A percentile compares a stretch with the other conserved stretches of the same genome.
Evolutionary conservation across 257 asterid species (phyloP).

Genomic region (Solanum peruvianum): DNA sequence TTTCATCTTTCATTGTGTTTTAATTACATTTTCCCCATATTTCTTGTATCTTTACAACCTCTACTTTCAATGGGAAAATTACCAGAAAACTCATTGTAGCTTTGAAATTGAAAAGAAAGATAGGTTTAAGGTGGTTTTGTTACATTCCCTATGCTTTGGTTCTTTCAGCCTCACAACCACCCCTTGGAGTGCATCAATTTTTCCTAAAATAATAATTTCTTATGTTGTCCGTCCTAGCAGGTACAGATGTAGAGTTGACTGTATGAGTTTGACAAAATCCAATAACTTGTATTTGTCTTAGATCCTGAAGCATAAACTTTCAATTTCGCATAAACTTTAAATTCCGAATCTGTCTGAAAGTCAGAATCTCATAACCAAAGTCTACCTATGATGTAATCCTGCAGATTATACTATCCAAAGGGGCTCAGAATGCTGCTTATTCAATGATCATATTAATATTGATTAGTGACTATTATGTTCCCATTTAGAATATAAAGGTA

Average conservation of each 20-base stretch:
- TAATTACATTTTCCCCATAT: background rate
- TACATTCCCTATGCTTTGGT: background rate
- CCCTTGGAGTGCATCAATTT: background rate
- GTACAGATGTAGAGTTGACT: too few relatives aligned
- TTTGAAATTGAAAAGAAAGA: background rate
- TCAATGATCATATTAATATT: background rate
- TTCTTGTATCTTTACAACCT: background rate
- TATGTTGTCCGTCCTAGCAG: too few relatives aligned
- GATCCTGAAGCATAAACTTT: too few relatives aligned
- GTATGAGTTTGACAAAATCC: too few relatives aligned
- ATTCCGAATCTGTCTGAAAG: too few relatives aligned
- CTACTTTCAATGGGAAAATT: background rate
- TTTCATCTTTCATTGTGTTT: conserved; percentile 2
- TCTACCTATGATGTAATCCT: too few relatives aligned
- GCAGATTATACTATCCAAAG: too few relatives aligned
- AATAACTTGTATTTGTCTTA: too few relatives aligned
- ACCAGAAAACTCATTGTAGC: background rate
- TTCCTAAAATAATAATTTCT: background rate
- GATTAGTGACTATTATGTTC: background rate
- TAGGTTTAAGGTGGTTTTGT: background rate
- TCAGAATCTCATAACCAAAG: too few relatives aligned
- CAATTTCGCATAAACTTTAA: too few relatives aligned
- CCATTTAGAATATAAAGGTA: background rate
- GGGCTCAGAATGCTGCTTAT: too few relatives aligned
- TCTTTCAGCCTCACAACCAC: background rate